Evolutionary conservation across 352 stramenopile species (phyloP), one percentile per base, ranked within the genome.

Genomic region (Globisporangium ultimum): DNA sequence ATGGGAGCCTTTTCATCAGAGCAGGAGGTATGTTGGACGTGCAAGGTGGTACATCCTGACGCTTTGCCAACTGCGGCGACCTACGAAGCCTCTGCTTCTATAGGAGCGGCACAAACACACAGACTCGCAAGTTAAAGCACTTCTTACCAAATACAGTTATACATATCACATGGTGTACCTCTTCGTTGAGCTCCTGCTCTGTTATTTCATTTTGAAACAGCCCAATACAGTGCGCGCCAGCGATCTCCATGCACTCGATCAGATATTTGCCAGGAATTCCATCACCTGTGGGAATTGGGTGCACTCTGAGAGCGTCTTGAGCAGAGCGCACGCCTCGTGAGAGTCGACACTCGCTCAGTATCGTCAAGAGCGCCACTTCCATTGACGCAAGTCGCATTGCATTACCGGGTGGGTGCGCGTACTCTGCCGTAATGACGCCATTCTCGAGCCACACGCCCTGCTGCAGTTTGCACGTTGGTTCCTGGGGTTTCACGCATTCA

Each of bases 291-390:
- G 58, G 58, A 18, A 34, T 21, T 13, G 50, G 50, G 34, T 45
- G 48, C 15, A 55, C 24, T 20, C 18, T 38, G 34, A 59, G n/a
- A 8, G 28, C 20, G 4, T 60, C 43, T 6, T 20, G 43, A 42
- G 51, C 22, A n/a, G 28, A 55, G 3, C 15, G 3, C 21, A 54
- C 21, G 13, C 51, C 58, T 43, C 51, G 43, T 20, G 58, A 43
- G 32, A 15, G 17, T 10, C 53, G 34, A 50, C 51, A 55, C 45
- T 60, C 51, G n/a, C 51, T 55, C 51, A 49, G 9, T 40, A 64
- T 53, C 36, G 45, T 5, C 15, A 64, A n/a, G 0, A 64, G 3
- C 1, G 47, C 58, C 50, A 59, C 47, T 10, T 64, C 58, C 5
- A 60, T 20, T 10, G 58, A 41, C n/a, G 49, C 58, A 0, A 61